Base-by-base conservation (phyloP, 208 protist genomes). In the Lotmaria passim region DNA sequence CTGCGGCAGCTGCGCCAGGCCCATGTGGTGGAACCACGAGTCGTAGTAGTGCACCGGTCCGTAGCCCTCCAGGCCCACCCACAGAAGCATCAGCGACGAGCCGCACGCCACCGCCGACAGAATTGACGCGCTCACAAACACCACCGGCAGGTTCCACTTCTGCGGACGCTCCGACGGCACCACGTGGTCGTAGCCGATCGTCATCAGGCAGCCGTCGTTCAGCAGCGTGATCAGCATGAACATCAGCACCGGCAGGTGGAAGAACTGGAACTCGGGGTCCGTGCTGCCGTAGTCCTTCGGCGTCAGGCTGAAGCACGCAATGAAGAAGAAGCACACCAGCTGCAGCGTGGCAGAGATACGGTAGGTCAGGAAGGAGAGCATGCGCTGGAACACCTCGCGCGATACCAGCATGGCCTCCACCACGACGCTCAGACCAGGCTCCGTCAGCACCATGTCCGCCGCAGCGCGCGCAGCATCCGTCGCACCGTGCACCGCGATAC, bases 401-500 rank as follows among this genome's bases (percentile, higher is more conserved):
- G 87, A 84, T 30, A 90, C 82, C 47, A 96, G 82, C 72, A 98
- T 97, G 24, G 95, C 96, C 50, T 98, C 90, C 44, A 98, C 91
- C 60, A 98, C 95, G 12, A 98, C 94, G 73, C 82, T 83, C 36
- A 99, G 83, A 56, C 97, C 97, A 24, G 91, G 85, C 44, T 87
- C 78, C 7, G 94, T 97, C 36, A 99, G 75, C 44, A 98, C 96
- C 81, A 99, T 98, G 75, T 99, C 97, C 12, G 97, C 85, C 7
- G 93, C 96, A 31, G 92, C 86, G 14, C 94, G 83, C n/a, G 96
- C 95, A 3, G 93, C 94, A 68, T 97, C 96, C 19, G 97, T 98
- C 41, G 95, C 79, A 55, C 91, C 95, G 50, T 95, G 85, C 39
- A 99, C 96, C 52, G 98, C 97, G 83, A 99, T 95, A 52, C 96